These are phyloP conservation scores for Yamadazyma paraphyllophila DNA, from an alignment of 805 yeast species.

Conservation along the genomic window DNA sequence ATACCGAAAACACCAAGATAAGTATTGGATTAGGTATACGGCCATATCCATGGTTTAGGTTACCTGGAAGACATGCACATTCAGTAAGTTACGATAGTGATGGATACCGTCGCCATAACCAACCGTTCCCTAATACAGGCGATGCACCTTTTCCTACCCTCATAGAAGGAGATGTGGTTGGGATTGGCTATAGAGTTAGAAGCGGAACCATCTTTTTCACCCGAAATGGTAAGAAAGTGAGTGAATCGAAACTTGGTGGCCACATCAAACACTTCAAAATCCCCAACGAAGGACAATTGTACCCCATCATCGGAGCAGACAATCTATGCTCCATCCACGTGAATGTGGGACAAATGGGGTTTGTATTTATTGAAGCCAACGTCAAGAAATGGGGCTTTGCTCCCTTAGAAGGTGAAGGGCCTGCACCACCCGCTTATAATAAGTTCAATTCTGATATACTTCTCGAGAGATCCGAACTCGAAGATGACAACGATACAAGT, in stretches of 20 bases:
- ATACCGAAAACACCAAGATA: slow-evolving; percentile 52
- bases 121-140: slow-evolving; percentile 56
- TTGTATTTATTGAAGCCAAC: slow-evolving; percentile 86
- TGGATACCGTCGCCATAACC: slow-evolving; percentile 77
- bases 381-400: slow-evolving; percentile 96
- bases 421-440: slow-evolving; percentile 93
- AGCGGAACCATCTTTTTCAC: slow-evolving; percentile 91
- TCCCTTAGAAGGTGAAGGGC: slow-evolving; percentile 80
- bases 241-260: slow-evolving; percentile 79
- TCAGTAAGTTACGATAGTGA: slow-evolving; percentile 86
- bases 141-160: slow-evolving; percentile 57
- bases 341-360: slow-evolving; percentile 86
- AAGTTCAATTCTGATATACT: slow-evolving; percentile 75
- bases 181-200: slow-evolving; percentile 82
- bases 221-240: slow-evolving; percentile 85
- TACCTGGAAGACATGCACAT: slow-evolving; percentile 88
- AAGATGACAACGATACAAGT: slow-evolving; percentile 44
- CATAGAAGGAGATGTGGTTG: slow-evolving; percentile 86
- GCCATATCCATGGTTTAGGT: slow-evolving; percentile 90
- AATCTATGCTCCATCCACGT: slow-evolving; percentile 82
- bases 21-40: slow-evolving; percentile 79
- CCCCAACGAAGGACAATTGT: slow-evolving; percentile 47
- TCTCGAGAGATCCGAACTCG: slow-evolving; percentile 58
- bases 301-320: slow-evolving; percentile 87
- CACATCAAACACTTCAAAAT: slow-evolving; percentile 70